phyloP scores from a whole-genome alignment of 2,329 filamentous ascomycete species.

The Neurospora sp. region DNA sequence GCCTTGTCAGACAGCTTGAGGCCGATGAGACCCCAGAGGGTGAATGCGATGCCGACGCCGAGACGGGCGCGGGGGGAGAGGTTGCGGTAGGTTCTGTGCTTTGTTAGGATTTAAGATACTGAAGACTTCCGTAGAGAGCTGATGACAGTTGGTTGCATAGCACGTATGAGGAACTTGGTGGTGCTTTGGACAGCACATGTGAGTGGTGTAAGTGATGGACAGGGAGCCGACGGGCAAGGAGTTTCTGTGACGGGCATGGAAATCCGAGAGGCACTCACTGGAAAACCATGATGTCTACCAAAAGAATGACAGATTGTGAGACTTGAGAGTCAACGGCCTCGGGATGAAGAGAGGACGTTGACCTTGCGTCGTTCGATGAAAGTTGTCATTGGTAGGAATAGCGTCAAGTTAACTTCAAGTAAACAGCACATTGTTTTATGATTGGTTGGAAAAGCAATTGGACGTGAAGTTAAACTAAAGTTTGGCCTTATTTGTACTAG shows the following conservation, averaged over 20 bases:
- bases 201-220: background rate
- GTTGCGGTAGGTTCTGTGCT: slow-evolving; percentile 54
- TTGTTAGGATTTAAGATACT: background rate
- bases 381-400: background rate
- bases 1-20: slow-evolving; percentile 63
- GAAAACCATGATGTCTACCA: background rate
- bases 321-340: background rate
- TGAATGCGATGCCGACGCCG: slow-evolving; percentile 60
- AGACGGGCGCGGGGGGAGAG: slow-evolving; percentile 62
- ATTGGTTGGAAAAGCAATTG: background rate
- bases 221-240: background rate
- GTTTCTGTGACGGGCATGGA: too few species aligned
- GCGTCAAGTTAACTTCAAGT: background rate
- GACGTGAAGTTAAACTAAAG: background rate
- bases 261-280: background rate
- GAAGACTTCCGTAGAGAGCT: too few species aligned
- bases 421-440: background rate
- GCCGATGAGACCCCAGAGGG: slow-evolving; percentile 66
- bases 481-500: background rate
- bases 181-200: background rate
- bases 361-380: background rate
- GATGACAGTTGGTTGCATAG: slow-evolving; percentile 8
- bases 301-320: background rate
- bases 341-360: background rate
- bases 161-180: background rate